Evolutionary conservation across 768 basidiomycete species (phyloP), one percentile per base, ranked within the genome.

Genomic region (Mycena venus): DNA sequence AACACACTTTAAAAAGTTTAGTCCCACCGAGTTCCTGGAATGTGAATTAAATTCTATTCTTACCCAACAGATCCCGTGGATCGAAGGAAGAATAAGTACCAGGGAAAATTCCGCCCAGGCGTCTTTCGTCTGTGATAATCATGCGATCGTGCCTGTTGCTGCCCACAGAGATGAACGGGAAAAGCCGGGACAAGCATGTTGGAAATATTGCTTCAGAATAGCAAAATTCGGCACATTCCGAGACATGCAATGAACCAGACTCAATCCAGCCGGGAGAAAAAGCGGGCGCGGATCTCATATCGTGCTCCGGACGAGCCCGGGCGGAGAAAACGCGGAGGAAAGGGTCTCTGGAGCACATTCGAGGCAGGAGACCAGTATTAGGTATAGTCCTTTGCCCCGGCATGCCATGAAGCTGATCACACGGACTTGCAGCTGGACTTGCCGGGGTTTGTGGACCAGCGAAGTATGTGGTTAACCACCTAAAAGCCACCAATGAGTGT

Each of bases 1-100:
- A n/a, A n/a, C 11, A n/a, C 19, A 76, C 72, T 64, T 74, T 66
- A 76, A 76, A n/a, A 76, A 76, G 75, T 61, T 71, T 73, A 70
- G 49, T 63, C 34, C 58, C 64, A 67, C 75, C 75, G 65, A 64
- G 69, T 73, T 71, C 72, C 75, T 66, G 72, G 75, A 69, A 74
- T 29, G 38, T 29, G 60, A 69, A 32, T 61, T 55, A 29, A 44
- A n/a, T 32, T 38, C 65, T 70, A 40, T 66, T 75, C 64, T 67
- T 61, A 60, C 68, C 58, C 17, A 32, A 61, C 7, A 64, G 59
- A 44, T 40, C 31, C 66, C 70, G 75, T 68, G 74, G 49, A 62
- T 68, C 64, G 21, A 47, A 47, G 8, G 56, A 64, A 21, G 44
- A 69, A 64, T 36, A 36, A 44, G 25, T 27, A 61, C 34, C 36